These are phyloP conservation scores for Mucor lusitanicus DNA, from an alignment of 371 early-diverging fungal species.

Conservation along the genomic window DNA sequence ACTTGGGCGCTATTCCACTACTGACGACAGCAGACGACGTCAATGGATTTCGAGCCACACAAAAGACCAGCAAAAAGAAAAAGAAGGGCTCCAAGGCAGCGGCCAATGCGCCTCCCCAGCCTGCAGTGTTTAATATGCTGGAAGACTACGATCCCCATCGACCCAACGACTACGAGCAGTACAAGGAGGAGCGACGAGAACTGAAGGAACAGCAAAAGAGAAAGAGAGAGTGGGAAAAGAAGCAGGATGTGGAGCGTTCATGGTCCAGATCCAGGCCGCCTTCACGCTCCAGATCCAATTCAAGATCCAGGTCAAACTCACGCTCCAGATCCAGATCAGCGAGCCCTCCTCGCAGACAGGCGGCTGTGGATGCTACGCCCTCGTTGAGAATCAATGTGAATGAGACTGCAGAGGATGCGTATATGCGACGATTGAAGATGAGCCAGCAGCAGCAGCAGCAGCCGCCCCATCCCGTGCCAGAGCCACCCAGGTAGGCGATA, in stretches of 20 bases:
- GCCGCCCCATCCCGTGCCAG: background rate
- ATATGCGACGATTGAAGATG: slow-evolving; percentile 60
- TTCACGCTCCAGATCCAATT: slow-evolving; percentile 27
- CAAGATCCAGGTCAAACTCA: slow-evolving; percentile 3
- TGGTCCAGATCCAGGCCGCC: slow-evolving; percentile 22
- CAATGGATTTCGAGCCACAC: slow-evolving; percentile 32
- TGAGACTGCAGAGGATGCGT: slow-evolving; percentile 74
- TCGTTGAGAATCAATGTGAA: slow-evolving; percentile 35
- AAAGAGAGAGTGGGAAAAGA: slow-evolving; percentile 26
- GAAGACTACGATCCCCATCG: slow-evolving; percentile 65
- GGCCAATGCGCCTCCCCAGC: slow-evolving; percentile 33
- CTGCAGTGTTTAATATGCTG: slow-evolving; percentile 41
- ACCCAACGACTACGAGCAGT: slow-evolving; percentile 65
- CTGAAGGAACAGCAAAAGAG: slow-evolving; percentile 29
- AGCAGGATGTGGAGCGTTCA: slow-evolving; percentile 17
- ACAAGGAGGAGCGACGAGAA: slow-evolving; percentile 50
- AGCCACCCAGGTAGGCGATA: slow-evolving; percentile 7
- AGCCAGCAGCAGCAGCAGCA: slow-evolving; percentile 32
- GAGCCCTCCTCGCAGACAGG: background rate
- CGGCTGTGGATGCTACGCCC: background rate
- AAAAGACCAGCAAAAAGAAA: slow-evolving; percentile 24
- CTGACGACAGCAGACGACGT: slow-evolving; percentile 39
- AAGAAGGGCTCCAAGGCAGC: slow-evolving; percentile 17
- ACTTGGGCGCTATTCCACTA: slow-evolving; percentile 26
- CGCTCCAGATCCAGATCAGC: background rate